Base-by-base conservation (phyloP, 1,139 yeast genomes). In the Blastobotrys persicus region DNA sequence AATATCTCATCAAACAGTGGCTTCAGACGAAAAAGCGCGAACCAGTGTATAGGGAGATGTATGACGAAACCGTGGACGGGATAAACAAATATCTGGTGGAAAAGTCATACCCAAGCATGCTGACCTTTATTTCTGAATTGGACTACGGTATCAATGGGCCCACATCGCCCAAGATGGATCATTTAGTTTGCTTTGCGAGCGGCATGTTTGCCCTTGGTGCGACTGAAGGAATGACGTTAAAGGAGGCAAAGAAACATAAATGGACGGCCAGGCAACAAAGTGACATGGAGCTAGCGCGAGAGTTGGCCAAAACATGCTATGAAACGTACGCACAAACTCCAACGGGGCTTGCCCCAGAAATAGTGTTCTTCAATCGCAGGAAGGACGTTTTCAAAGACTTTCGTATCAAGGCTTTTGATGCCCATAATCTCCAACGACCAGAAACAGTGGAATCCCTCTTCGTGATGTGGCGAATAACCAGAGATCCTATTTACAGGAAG, bases 391-490 rank as follows among this genome's bases (percentile, higher is more conserved):
- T 65, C 13, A 65, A 65, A 31, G 95, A 87, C 63, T 87, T 88
- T 66, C 66, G 60, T 55, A 83, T 88, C 59, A 86, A 87, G 63
- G 81, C 81, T 4, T 26, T 42, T 13, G 97, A 91, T 64, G 78
- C 76, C 50, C 96, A 89, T 66, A 88, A 88, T 65, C 71, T 88
- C 55, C 97, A 89, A 70, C 79, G 97, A 58, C 97, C 98, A 1
- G 98, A 91, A 66, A 88, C 97, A 0, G 95, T 89, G 2, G 98
- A 91, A 68, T 85, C 95, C 1, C 74, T 91, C 45, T 89, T 85
- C 73, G 77, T 86, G 59, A 70, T 91, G 56, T 91, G 84, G 72
- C 79, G 94, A 59, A 73, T 89, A 57, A 88, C 96, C 1, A 83
- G 85, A 26, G 94, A 91, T 62, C 79, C 77, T 31, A 85, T 84